A percentile compares a stretch with the other conserved stretches of the same genome.
phyloP scores from a whole-genome alignment of 768 basidiomycete species.

The Serendipita indica region DNA sequence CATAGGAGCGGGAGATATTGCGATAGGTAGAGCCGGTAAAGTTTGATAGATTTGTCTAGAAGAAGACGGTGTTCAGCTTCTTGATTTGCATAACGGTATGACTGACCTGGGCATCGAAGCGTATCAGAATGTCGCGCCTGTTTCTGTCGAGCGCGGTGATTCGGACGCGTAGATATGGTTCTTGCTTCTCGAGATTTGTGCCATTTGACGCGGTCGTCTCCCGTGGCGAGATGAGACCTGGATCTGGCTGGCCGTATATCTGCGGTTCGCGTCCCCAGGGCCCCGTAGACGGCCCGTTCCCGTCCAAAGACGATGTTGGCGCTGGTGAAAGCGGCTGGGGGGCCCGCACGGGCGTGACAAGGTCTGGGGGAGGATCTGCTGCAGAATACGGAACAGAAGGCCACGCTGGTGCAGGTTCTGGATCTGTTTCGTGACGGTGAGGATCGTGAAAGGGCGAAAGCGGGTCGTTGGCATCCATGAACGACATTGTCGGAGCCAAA shows the following conservation, averaged over 20 bases:
- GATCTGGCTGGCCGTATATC: constrained; percentile 76
- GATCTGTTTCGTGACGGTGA: constrained; percentile 14
- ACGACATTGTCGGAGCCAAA: not conserved
- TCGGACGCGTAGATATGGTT: constrained; percentile 77
- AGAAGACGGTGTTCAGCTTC: not conserved
- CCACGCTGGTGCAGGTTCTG: constrained; percentile 44
- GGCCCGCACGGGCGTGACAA: constrained; percentile 46
- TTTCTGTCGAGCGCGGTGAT: constrained; percentile 90
- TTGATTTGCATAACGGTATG: not conserved
- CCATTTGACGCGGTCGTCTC: constrained; percentile 54
- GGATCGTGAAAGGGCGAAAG: constrained; percentile 5
- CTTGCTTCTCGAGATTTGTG: constrained; percentile 51
- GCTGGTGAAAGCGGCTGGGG: constrained; percentile 28
- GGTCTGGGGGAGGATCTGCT: constrained; percentile 55
- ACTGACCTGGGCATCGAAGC: constrained; percentile 86
- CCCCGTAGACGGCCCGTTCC: constrained; percentile 27
- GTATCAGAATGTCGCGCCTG: constrained; percentile 82
- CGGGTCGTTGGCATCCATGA: constrained; percentile 6
- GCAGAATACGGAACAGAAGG: constrained; percentile 65
- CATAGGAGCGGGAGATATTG: constrained; percentile 87
- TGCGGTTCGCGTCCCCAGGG: constrained; percentile 67
- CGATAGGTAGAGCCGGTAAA: constrained; percentile 81
- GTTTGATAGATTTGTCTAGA: constrained; percentile 83
- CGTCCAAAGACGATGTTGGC: not conserved
- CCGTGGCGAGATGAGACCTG: constrained; percentile 66